Base-by-base conservation (phyloP, 2,329 filamentous ascomycete species). In the Colletotrichum cereale region DNA sequence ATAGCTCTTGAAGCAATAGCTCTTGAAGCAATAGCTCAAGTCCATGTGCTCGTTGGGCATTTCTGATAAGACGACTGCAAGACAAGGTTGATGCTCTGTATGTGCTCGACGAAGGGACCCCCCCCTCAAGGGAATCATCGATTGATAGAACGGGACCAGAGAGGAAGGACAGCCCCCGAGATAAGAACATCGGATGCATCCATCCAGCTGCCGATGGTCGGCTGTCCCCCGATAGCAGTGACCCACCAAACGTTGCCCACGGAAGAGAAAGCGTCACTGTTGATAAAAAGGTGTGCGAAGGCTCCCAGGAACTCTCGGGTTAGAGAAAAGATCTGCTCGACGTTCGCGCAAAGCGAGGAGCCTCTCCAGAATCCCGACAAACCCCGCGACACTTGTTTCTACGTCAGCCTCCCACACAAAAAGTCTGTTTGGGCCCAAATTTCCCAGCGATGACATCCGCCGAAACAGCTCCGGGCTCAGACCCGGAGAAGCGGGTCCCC, bases 401-500 rank as follows among this genome's bases (percentile, higher is more conserved):
- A 26, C 38, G 24, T 18, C 36, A 12, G 5, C 42, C 40, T 21
- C 21, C n/a, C 11, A 10, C 48, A 18, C n/a, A 62, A n/a, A n/a
- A n/a, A n/a, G 29, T 38, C 42, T 26, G 58, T 34, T 12, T n/a
- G n/a, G 42, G 6, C 57, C 31, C 8, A 11, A n/a, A n/a, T n/a
- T 8, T 14, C n/a, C 47, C 36, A 40, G 11, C n/a, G 29, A 71
- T 71, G 68, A 44, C 68, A 55, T 4, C 53, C 14, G 18, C 58
- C 52, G 65, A 71, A 53, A n/a, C n/a, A n/a, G 42, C 24, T 26
- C 52, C 55, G 36, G 58, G 36, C 38, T 58, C 65, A 21, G 65
- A 68, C 34, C 65, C 65, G 29, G 68, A 71, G 65, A 71, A 71
- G 68, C 68, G 68, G 68, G 52, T 34, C 58, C n/a, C 14, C 36